These are phyloP conservation scores for Hyphodiscus hymeniophilus DNA, from an alignment of 495 filamentous ascomycete genomes.

Conservation along the genomic window DNA sequence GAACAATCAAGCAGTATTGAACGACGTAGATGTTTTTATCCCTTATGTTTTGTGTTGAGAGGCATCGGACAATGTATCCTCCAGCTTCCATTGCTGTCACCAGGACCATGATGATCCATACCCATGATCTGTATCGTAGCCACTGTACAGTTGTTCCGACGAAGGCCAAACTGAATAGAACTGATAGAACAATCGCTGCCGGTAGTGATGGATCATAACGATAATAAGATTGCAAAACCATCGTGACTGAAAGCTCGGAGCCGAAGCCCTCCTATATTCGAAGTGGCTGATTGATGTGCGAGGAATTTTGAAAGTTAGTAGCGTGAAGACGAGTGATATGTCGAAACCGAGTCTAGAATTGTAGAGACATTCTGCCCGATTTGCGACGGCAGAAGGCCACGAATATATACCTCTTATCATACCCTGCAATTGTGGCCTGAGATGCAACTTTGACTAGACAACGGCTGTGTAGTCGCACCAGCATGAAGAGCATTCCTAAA, in stretches of 20 bases:
- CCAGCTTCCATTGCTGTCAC: slow-evolving; percentile 34
- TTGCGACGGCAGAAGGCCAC: too few species aligned
- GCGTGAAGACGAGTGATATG: too few species aligned
- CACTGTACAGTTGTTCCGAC: slow-evolving; percentile 32
- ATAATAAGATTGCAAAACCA: slow-evolving; percentile 19
- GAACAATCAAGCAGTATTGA: slow-evolving; percentile 28
- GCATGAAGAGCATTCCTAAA: too few species aligned
- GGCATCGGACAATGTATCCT: slow-evolving; percentile 34
- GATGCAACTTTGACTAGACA: too few species aligned
- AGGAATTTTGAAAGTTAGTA: not conserved
- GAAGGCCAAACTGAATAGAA: slow-evolving; percentile 26
- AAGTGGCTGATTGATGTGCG: not conserved
- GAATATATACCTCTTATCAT: too few species aligned
- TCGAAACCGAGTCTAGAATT: too few species aligned
- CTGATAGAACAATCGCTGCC: slow-evolving; percentile 24
- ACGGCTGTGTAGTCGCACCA: too few species aligned
- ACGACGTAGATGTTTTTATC: slow-evolving; percentile 26
- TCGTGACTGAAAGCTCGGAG: not conserved
- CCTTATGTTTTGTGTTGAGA: slow-evolving; percentile 27
- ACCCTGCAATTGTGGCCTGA: too few species aligned
- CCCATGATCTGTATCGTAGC: slow-evolving; percentile 33
- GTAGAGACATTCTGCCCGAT: too few species aligned
- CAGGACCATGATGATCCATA: slow-evolving; percentile 38
- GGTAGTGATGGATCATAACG: slow-evolving; percentile 24
- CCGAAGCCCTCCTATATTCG: not conserved